Base-by-base conservation (phyloP, 305 asterid species). In the Fraxinus sp. region DNA sequence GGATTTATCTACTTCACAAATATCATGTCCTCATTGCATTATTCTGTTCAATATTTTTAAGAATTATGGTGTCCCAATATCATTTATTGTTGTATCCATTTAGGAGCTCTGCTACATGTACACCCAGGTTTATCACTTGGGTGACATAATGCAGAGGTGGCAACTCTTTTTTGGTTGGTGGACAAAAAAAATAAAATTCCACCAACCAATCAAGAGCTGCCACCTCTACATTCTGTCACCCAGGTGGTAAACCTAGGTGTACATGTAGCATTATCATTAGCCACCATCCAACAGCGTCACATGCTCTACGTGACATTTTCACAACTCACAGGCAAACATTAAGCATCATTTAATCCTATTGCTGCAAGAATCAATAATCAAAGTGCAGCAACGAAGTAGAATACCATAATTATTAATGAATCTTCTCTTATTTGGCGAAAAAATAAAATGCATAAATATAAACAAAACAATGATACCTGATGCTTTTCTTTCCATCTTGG, bases 401-500 rank as follows among this genome's bases (percentile, higher is more conserved):
- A 62, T 62, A 62, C 71, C 32, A 68, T 68, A 28, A 68, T 24
- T 68, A 28, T 11, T 28, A 28, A 26, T 68, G 18, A 68, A 68
- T 28, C 35, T 28, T 26, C 74, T 13, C 36, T 24, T 24, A 66
- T 26, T 26, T 26, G 75, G 75, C 10, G 9, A 68, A 18, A 71
- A 6, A 71, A 70, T 70, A 16, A 30, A 70, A 70, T 70, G 75
- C 75, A 14, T 30, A 30, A 70, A 70, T 32, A 71, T 13, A 62
- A 81, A 80, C 46, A 52, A 74, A 82, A 24, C 66, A 32, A 55
- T 11, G 74, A 77, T 85, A 94, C 99, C 99, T 96, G 99, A 85
- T 95, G 98, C 84, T 95, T 96, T 82, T 96, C 99, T 90, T 96
- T 93, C 99, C 99, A 96, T 91, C 99, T 87, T 11, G 98, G 98